These are phyloP conservation scores for Diutina scorzettiae DNA, from an alignment of 1,139 yeast species.

Conservation along the genomic window DNA sequence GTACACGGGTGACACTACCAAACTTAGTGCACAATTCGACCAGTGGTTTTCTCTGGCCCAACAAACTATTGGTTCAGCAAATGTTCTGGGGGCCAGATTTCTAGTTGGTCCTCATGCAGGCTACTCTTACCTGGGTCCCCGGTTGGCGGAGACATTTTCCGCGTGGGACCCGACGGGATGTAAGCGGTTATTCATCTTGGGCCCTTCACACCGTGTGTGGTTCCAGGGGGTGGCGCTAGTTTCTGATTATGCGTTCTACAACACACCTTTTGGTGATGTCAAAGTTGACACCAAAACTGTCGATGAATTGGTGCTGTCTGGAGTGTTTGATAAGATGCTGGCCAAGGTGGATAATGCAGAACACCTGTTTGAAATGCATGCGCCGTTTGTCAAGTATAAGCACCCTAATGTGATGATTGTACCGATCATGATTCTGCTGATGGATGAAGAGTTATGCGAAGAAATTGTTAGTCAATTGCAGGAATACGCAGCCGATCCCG, in stretches of 20 bases:
- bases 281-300: slow-evolving; percentile 46
- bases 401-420: slow-evolving; percentile 42
- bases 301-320: slow-evolving; percentile 18
- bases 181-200: slow-evolving; percentile 64
- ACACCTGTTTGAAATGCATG: slow-evolving; percentile 93
- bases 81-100: slow-evolving; percentile 44
- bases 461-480: slow-evolving; percentile 36
- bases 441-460: slow-evolving; percentile 32
- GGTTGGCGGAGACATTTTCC: slow-evolving; percentile 68
- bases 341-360: slow-evolving; percentile 64
- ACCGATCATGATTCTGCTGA: slow-evolving; percentile 72
- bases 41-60: slow-evolving; percentile 22
- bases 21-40: slow-evolving; percentile 38
- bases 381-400: slow-evolving; percentile 55
- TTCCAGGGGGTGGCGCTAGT: slow-evolving; percentile 50
- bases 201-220: slow-evolving; percentile 92
- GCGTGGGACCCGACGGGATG: slow-evolving; percentile 51
- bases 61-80: slow-evolving; percentile 7
- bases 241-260: slow-evolving; percentile 42
- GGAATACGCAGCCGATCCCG: slow-evolving; percentile 43
- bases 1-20: slow-evolving; percentile 44
- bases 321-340: slow-evolving; percentile 44
- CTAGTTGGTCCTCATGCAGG: slow-evolving; percentile 80
- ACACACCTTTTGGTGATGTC: slow-evolving; percentile 74
- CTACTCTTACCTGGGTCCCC: slow-evolving; percentile 65